Percentiles rank a stretch among this genome's conserved stretches.
phyloP scores from a whole-genome alignment of 1,139 yeast species.

The Eremothecium cymbalariae region DNA sequence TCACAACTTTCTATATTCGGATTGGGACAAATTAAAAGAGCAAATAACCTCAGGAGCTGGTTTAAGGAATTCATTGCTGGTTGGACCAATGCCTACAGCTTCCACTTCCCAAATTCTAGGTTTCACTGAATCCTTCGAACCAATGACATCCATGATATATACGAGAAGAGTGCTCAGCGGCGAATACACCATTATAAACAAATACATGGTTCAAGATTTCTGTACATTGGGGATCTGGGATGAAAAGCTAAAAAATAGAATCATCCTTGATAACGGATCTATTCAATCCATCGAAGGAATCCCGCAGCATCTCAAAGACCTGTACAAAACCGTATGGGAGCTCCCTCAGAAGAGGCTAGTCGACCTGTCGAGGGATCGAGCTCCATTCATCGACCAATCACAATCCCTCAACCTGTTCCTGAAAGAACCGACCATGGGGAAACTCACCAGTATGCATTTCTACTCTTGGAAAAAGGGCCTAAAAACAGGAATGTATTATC shows the following conservation, averaged over 20 bases:
- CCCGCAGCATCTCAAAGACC: slow-evolving; percentile 64
- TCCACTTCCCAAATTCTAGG: slow-evolving; percentile 88
- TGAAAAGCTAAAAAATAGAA: slow-evolving; percentile 67
- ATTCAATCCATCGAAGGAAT: slow-evolving; percentile 67
- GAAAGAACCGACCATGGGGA: slow-evolving; percentile 79
- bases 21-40: slow-evolving; percentile 65
- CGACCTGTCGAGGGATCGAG: slow-evolving; percentile 93
- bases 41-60: slow-evolving; percentile 50
- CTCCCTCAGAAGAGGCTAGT: slow-evolving; percentile 77
- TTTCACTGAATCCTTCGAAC: slow-evolving; percentile 85
- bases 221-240: slow-evolving; percentile 80
- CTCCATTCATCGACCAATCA: slow-evolving; percentile 88
- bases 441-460: slow-evolving; percentile 91
- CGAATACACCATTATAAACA: slow-evolving; percentile 80
- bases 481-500: slow-evolving; percentile 96
- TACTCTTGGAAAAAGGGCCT: slow-evolving; percentile 96
- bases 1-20: slow-evolving; percentile 38
- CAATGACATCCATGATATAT: slow-evolving; percentile 79
- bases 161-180: slow-evolving; percentile 82
- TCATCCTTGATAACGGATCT: slow-evolving; percentile 76
- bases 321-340: slow-evolving; percentile 97
- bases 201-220: slow-evolving; percentile 69
- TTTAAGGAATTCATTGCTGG: slow-evolving; percentile 69
- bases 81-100: slow-evolving; percentile 97
- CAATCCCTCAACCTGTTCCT: slow-evolving; percentile 81